These are phyloP conservation scores for Chlorella sp. DNA, from an alignment of 139 green algal genomes.

Conservation along the genomic window DNA sequence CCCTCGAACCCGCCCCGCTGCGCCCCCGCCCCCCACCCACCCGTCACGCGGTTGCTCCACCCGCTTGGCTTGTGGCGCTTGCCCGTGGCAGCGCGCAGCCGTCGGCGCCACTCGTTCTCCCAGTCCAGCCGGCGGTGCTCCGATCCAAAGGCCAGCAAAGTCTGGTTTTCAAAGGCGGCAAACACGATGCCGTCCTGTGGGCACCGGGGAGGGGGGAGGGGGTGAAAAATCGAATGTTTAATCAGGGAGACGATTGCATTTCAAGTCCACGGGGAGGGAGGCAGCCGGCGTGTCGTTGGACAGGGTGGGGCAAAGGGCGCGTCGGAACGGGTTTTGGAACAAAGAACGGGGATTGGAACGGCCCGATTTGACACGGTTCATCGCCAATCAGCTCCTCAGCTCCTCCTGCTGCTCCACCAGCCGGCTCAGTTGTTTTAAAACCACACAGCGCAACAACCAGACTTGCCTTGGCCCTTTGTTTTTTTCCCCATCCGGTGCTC, in stretches of 20 bases:
- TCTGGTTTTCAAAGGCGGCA: background rate
- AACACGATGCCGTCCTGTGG: conserved; percentile 27
- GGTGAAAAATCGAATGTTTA: background rate
- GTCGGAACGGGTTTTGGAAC: background rate
- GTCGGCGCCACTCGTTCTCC: conserved; percentile 33
- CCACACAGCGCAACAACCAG: no score
- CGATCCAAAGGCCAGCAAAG: conserved; percentile 44
- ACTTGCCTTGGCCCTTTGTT: no score
- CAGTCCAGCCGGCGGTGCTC: conserved; percentile 42
- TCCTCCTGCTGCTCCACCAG: no score
- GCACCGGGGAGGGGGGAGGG: background rate
- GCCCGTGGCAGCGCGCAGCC: background rate
- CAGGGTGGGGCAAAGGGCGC: no score
- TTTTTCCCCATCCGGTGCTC: no score
- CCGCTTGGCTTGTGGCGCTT: background rate
- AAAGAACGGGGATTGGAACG: background rate
- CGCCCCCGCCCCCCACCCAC: background rate
- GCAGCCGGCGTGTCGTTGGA: no score
- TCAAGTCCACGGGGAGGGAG: no score
- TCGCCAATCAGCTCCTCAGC: no score
- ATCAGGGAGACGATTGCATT: no score
- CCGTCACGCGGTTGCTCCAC: background rate
- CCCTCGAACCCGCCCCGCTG: background rate
- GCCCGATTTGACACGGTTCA: no score
- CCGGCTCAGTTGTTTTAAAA: no score